Percentiles rank a stretch among this genome's conserved stretches.
phyloP scores from a whole-genome alignment of 352 stramenopile genomes.

The Globisporangium sylvaticum region DNA sequence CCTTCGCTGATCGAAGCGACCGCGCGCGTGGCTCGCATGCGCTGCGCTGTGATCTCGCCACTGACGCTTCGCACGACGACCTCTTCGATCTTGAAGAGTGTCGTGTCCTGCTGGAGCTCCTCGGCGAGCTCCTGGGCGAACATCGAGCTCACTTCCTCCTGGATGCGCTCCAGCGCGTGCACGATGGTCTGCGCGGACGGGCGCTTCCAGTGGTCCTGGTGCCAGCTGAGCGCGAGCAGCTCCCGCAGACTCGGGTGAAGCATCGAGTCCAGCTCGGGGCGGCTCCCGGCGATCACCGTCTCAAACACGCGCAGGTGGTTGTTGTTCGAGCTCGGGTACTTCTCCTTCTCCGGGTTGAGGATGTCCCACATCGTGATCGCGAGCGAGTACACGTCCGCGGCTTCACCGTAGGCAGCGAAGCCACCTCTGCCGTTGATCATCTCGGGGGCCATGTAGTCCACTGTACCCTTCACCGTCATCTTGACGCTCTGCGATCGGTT shows the following conservation, averaged over 20 bases:
- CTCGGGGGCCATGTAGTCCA: slow-evolving; percentile 76
- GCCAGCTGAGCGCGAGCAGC: slow-evolving; percentile 38
- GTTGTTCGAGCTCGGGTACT: slow-evolving; percentile 41
- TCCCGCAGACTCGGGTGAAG: slow-evolving; percentile 29
- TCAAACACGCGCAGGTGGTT: slow-evolving; percentile 59
- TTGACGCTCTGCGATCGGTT: slow-evolving; percentile 10
- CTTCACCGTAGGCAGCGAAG: slow-evolving; percentile 47
- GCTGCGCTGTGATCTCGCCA: slow-evolving; percentile 18
- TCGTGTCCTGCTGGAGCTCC: slow-evolving; percentile 26
- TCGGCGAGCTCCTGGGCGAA: slow-evolving; percentile 34
- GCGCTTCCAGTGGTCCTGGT: slow-evolving; percentile 31
- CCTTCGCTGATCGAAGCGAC: slow-evolving; percentile 34
- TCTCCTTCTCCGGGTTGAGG: slow-evolving; percentile 38
- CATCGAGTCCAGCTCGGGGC: slow-evolving; percentile 30
- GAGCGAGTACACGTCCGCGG: slow-evolving; percentile 22
- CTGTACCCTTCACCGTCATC: slow-evolving; percentile 61
- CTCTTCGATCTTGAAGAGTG: slow-evolving; percentile 18
- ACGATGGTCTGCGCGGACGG: slow-evolving; percentile 44
- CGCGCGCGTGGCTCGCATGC: slow-evolving; percentile 35
- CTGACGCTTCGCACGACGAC: slow-evolving; percentile 26
- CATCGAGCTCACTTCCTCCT: slow-evolving; percentile 37
- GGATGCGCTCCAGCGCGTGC: slow-evolving; percentile 34
- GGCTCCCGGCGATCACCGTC: slow-evolving; percentile 32
- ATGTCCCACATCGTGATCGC: slow-evolving; percentile 77
- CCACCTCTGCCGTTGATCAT: slow-evolving; percentile 56